phyloP scores from a whole-genome alignment of 257 asterid species.

The Nicotiana knightiana region DNA sequence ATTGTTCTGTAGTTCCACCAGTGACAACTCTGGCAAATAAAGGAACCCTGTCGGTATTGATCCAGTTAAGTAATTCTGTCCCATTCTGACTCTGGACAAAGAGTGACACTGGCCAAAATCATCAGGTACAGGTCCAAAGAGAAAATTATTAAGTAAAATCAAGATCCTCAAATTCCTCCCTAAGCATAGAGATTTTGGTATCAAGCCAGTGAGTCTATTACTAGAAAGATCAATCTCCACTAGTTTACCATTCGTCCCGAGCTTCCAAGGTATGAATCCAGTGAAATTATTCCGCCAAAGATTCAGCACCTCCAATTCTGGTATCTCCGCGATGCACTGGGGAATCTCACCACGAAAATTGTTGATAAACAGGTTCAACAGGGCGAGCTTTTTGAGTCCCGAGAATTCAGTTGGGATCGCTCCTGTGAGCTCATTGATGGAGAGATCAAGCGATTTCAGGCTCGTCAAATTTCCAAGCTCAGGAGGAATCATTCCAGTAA shows the following conservation, averaged over 20 bases:
- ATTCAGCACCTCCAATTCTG: constrained; percentile 27
- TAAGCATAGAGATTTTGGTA: constrained; percentile 29
- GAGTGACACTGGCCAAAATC: constrained; percentile 28
- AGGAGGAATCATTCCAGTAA: constrained; percentile 30
- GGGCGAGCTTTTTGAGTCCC: constrained; percentile 17
- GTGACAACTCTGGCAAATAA: constrained; percentile 31
- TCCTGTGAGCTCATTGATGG: constrained; percentile 30
- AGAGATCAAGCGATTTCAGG: constrained; percentile 32
- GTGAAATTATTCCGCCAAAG: constrained; percentile 43
- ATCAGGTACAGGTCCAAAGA: constrained; percentile 41
- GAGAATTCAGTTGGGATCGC: constrained; percentile 36
- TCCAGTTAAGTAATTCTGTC: constrained; percentile 40
- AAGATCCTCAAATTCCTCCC: constrained; percentile 29
- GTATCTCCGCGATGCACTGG: constrained; percentile 23
- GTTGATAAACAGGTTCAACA: constrained; percentile 36
- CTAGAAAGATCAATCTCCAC: constrained; percentile 31
- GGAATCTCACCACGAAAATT: constrained; percentile 38
- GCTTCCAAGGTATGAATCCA: constrained; percentile 31
- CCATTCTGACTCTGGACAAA: constrained; percentile 31
- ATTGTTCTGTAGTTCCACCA: constrained; percentile 37
- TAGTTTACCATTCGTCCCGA: constrained; percentile 31
- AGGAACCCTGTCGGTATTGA: constrained; percentile 33
- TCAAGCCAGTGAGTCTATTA: constrained; percentile 35
- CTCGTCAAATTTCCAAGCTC: constrained; percentile 29
- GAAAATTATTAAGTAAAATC: constrained; percentile 35